Conservation (phyloP, 2,329 filamentous ascomycete genomes). For the Elsinoe fawcettii region DNA sequence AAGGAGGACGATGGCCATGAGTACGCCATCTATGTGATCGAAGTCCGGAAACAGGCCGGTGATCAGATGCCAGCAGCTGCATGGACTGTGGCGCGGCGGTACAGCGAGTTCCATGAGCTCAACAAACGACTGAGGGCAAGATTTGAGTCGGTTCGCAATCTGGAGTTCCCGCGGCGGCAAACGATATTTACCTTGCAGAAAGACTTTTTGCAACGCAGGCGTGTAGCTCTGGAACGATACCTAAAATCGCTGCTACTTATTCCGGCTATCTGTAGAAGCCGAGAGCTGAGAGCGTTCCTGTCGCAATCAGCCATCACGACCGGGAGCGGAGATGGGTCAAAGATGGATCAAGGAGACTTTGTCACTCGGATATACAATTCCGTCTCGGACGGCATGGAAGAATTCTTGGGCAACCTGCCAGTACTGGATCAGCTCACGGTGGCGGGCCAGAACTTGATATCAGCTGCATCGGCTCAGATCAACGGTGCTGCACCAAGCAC, state of each 20-base stretch:
- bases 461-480: slow-evolving; percentile 55
- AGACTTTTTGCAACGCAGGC: slow-evolving; percentile 87
- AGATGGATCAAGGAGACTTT: slow-evolving; percentile 66
- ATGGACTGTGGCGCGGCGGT: slow-evolving; percentile 86
- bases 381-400: slow-evolving; percentile 95
- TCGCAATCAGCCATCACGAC: slow-evolving; percentile 76
- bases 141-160: slow-evolving; percentile 77
- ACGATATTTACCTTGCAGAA: slow-evolving; percentile 95
- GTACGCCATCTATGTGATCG: slow-evolving; percentile 86
- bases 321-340: slow-evolving; percentile 52
- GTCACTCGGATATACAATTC: slow-evolving; percentile 94
- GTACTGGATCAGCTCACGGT: slow-evolving; percentile 90
- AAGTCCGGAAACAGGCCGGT: slow-evolving; percentile 81
- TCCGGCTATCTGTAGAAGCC: slow-evolving; percentile 87
- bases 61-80: slow-evolving; percentile 95
- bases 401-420: slow-evolving; percentile 91
- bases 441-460: slow-evolving; percentile 84
- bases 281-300: slow-evolving; percentile 84
- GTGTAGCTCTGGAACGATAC: slow-evolving; percentile 76
- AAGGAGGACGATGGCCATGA: slow-evolving; percentile 88
- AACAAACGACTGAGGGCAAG: slow-evolving; percentile 78
- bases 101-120: slow-evolving; percentile 94
- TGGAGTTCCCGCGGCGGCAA: slow-evolving; percentile 86
- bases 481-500: slow-evolving; percentile 38
- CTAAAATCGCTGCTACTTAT: slow-evolving; percentile 64